Evolutionary conservation across 352 stramenopile genomes (phyloP).

Genomic region (Globisporangium iwayamae): DNA sequence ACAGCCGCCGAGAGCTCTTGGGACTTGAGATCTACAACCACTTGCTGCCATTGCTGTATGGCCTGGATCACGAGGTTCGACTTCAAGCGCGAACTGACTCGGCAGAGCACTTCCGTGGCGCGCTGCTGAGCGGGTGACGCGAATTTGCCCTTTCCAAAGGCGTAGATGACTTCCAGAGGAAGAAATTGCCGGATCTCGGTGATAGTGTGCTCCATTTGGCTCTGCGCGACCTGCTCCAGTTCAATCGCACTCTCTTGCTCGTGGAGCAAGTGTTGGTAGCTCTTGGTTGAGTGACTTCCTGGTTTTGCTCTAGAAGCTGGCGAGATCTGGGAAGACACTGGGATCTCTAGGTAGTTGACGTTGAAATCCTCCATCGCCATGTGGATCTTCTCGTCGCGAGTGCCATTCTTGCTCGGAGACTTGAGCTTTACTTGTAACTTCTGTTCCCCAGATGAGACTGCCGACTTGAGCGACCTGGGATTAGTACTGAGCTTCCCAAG

Average conservation of each 20-base stretch:
- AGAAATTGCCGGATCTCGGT: conserved; percentile 53
- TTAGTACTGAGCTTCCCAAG: neutral
- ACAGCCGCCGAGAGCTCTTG: conserved; percentile 14
- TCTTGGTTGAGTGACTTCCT: neutral
- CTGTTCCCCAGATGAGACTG: neutral
- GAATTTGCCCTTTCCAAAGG: conserved; percentile 51
- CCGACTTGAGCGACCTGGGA: neutral
- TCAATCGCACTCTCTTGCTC: conserved; percentile 11
- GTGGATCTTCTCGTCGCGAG: conserved; percentile 25
- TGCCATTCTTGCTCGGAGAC: neutral
- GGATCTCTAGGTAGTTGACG: neutral
- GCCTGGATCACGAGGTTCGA: conserved; percentile 38
- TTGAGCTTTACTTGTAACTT: neutral
- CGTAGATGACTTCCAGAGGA: conserved; percentile 65
- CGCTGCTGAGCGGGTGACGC: conserved; percentile 61
- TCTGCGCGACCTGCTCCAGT: conserved; percentile 24
- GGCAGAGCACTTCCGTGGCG: conserved; percentile 41
- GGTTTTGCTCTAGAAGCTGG: neutral
- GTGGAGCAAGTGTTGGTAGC: conserved; percentile 12
- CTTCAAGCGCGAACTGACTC: conserved; percentile 37
- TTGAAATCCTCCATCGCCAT: conserved; percentile 34
- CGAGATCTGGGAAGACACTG: neutral
- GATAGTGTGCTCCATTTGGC: conserved; percentile 39
- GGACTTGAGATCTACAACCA: conserved; percentile 17
- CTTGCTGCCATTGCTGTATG: conserved; percentile 40